phyloP scores from a whole-genome alignment of 306 rosid genomes.

The Ziziphus jujuba region DNA sequence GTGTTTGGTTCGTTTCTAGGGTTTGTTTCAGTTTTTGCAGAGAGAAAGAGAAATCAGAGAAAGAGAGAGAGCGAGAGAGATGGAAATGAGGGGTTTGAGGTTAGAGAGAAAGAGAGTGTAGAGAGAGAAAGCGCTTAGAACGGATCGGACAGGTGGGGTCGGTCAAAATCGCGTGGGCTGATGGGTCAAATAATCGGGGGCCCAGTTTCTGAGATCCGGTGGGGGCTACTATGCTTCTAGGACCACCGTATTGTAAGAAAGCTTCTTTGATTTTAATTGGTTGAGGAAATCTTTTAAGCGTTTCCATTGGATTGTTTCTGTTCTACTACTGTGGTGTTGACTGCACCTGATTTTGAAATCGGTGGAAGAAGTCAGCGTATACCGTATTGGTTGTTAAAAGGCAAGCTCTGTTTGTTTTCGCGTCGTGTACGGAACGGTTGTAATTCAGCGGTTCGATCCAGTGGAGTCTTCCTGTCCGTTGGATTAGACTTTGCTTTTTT shows the following conservation, averaged over 20 bases:
- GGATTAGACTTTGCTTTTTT: background rate
- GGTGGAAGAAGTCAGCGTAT: slow-evolving; percentile 32
- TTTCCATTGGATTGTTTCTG: too few relatives aligned
- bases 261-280: background rate
- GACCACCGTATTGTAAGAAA: rapidly evolving
- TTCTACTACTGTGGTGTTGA: background rate
- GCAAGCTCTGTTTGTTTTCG: slow-evolving; percentile 13
- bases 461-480: slow-evolving; percentile 18
- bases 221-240: rapidly evolving
- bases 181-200: slow-evolving; percentile 44
- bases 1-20: slow-evolving; percentile 13
- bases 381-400: background rate
- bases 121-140: slow-evolving; percentile 38
- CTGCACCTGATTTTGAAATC: background rate
- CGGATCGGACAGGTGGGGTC: slow-evolving; percentile 54
- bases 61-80: slow-evolving; percentile 11
- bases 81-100: background rate
- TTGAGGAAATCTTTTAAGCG: too few relatives aligned
- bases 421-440: background rate
- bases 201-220: background rate
- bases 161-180: slow-evolving; percentile 43
- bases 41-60: slow-evolving; percentile 5
- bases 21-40: slow-evolving; percentile 5
- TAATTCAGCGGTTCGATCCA: slow-evolving; percentile 13
- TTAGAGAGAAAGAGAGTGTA: slow-evolving; percentile 8